Evolutionary conservation across 257 asterid species (phyloP), one percentile per base, ranked within the genome.

Genomic region (Parsonsia alboflavescens): DNA sequence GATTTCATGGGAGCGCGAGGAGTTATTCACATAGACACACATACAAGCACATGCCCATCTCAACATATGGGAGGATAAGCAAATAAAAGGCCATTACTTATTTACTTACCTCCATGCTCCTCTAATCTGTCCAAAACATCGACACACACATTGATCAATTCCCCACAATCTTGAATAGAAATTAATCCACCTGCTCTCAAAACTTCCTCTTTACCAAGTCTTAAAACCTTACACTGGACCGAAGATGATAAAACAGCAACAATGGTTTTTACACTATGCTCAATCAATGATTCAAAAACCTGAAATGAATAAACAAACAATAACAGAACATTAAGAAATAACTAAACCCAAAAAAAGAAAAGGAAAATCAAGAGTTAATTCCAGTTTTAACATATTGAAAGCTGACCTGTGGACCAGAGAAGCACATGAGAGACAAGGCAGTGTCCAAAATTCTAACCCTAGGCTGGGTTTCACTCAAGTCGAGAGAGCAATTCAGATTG

Each of bases 361-460:
- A 53, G n/a, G n/a, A 12, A 22, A 28, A 4, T 67, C 7, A 50
- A 49, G 4, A 30, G 13, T 70, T 50, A 50, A 15, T 26, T 26
- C 12, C 5, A 0, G 26, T 70, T 3, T 1, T 15, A 53, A 21
- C 16, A 36, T 52, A 50, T 49, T 65, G 56, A 45, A 66, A 70
- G 72, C 73, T 53, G 73, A 89, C 96, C 96, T 88, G 91, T 24
- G 92, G 91, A 64, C 89, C 89, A 11, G 89, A 77, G 86, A 88
- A 87, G 89, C 94, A 82, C 96, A 90, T 79, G 78, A 84, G 86
- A 75, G 96, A 88, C 53, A 92, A 93, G 28, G 97, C 88, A 45
- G 93, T 81, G 76, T 90, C 92, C 78, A 90, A 76, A 84, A 87
- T 64, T 75, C 85, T 82, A 79, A 78, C 79, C 75, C 85, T 74